Percentiles rank a stretch among this genome's conserved stretches.
Evolutionary conservation across 140 eudicot genomes (phyloP).

Genomic region (Flaveria floridana): DNA sequence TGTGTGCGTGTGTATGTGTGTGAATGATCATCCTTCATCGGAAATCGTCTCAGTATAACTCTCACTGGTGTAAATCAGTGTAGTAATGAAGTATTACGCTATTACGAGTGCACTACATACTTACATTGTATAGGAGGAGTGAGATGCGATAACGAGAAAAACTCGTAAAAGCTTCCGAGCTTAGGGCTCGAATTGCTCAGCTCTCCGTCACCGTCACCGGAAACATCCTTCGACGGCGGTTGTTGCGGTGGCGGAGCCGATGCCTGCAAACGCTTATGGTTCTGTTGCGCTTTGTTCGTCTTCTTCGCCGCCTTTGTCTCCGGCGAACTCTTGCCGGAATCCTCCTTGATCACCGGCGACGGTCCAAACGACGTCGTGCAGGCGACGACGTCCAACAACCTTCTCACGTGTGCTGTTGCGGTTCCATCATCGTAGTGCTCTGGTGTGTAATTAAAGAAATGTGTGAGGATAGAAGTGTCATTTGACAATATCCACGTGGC

Average conservation of each 20-base stretch:
- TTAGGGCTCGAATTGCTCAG: constrained; percentile 73
- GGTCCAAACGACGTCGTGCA: constrained; percentile 97
- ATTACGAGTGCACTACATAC: constrained; percentile 19
- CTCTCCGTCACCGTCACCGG: constrained; percentile 86
- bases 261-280: constrained; percentile 37
- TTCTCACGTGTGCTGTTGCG: constrained; percentile 87
- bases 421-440: constrained; percentile 85
- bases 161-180: constrained; percentile 94
- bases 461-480: constrained; percentile 36
- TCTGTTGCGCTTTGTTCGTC: constrained; percentile 46
- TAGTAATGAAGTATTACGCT: not conserved
- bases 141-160: constrained; percentile 91
- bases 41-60: not conserved
- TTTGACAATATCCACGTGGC: constrained; percentile 27
- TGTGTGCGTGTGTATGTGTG: not conserved
- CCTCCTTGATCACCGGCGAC: constrained; percentile 73
- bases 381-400: constrained; percentile 88
- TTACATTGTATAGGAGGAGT: constrained; percentile 94
- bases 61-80: not conserved
- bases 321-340: constrained; percentile 47
- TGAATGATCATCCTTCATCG: not conserved
- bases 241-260: constrained; percentile 42
- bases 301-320: constrained; percentile 55
- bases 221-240: constrained; percentile 48
- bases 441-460: constrained; percentile 38